Conservation (phyloP, 352 stramenopile species). For the Pythium brachiatum region DNA sequence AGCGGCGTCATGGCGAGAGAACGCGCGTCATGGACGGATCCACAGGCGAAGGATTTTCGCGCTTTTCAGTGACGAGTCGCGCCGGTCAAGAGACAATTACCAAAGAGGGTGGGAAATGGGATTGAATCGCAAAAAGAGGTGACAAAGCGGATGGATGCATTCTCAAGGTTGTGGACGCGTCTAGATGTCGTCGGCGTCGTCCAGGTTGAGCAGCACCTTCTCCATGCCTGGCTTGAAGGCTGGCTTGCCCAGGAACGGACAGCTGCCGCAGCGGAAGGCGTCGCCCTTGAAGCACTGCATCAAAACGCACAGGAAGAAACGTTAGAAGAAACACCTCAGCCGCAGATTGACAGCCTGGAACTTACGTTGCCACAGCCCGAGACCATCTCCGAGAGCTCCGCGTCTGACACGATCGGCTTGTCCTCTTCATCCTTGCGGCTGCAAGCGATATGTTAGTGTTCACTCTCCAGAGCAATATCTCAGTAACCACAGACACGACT, state of each 20-base stretch:
- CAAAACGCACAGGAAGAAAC: slow-evolving; percentile 1
- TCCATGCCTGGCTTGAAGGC: slow-evolving; percentile 94
- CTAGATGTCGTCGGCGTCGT: slow-evolving; percentile 79
- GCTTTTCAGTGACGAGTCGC: not conserved
- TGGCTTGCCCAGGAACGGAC: slow-evolving; percentile 95
- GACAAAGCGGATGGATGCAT: not conserved
- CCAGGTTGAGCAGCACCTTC: slow-evolving; percentile 80
- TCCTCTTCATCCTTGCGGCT: slow-evolving; percentile 74
- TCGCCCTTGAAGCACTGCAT: slow-evolving; percentile 95
- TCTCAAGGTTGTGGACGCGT: not conserved
- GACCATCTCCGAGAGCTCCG: slow-evolving; percentile 71
- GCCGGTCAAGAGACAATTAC: not conserved
- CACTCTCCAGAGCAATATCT: not conserved
- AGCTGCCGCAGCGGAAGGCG: slow-evolving; percentile 96
- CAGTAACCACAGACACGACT: not conserved
- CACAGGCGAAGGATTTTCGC: not conserved
- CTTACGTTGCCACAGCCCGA: slow-evolving; percentile 84
- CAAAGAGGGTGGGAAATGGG: not conserved
- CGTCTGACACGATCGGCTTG: slow-evolving; percentile 69
- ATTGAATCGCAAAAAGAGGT: not conserved
- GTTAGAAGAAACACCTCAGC: not conserved
- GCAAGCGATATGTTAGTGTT: not conserved
- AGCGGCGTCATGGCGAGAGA: not conserved
- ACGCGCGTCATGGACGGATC: not conserved
- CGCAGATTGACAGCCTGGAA: not conserved